Percentiles rank a stretch among this genome's conserved stretches.
phyloP scores from a whole-genome alignment of 768 basidiomycete species.

The Lentinula lateritia region DNA sequence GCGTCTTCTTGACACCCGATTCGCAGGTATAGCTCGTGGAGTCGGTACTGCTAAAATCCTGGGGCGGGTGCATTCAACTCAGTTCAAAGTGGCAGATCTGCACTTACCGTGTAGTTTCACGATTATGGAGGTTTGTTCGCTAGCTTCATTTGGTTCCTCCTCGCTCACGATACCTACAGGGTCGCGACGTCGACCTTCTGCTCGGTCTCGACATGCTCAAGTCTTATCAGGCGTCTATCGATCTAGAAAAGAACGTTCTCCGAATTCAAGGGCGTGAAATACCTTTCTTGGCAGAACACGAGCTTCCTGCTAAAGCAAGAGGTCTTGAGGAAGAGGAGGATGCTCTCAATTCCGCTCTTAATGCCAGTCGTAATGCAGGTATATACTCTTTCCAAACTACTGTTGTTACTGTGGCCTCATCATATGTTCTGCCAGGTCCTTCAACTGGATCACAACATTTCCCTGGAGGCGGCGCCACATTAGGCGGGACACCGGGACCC shows the following conservation, averaged over 20 bases:
- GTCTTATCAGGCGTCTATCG: conserved; percentile 94
- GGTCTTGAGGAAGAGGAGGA: not conserved
- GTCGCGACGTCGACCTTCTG: conserved; percentile 88
- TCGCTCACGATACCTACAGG: conserved; percentile 36
- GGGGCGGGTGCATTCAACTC: conserved; percentile 90
- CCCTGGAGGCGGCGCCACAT: conserved; percentile 63
- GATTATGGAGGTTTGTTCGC: conserved; percentile 73
- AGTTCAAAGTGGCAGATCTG: conserved; percentile 82
- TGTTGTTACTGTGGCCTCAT: conserved; percentile 6
- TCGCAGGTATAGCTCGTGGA: conserved; percentile 84
- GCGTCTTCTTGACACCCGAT: conserved; percentile 86
- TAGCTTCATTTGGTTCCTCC: not conserved
- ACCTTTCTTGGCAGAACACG: conserved; percentile 87
- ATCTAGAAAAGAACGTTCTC: conserved; percentile 82
- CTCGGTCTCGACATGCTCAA: conserved; percentile 99
- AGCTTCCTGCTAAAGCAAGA: conserved; percentile 75
- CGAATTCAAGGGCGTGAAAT: conserved; percentile 92
- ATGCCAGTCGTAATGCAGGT: not conserved
- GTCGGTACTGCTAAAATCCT: conserved; percentile 94
- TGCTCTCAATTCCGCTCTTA: not conserved
- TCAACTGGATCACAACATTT: conserved; percentile 32
- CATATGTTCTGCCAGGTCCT: conserved; percentile 9
- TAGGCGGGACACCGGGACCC: conserved; percentile 41
- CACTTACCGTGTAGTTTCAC: conserved; percentile 88
- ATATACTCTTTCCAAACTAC: not conserved